These are phyloP conservation scores for Iberis amara DNA, from an alignment of 441 rosid species.

Conservation along the genomic window DNA sequence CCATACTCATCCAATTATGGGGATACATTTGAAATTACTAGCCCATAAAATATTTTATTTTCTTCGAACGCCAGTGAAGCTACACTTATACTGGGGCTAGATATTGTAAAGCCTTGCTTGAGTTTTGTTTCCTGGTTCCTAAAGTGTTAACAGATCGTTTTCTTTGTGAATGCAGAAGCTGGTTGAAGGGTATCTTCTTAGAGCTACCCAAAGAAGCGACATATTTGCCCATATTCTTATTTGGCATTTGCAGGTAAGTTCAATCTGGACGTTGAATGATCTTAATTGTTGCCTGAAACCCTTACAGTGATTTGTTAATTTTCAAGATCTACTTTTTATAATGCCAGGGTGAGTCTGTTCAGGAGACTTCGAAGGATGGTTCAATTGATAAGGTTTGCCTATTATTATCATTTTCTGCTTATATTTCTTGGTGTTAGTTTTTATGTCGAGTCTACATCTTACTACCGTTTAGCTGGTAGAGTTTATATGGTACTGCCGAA, in stretches of 20 bases:
- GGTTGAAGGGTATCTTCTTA: constrained; percentile 94
- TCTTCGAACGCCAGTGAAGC: not conserved
- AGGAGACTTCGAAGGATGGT: constrained; percentile 68
- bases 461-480: constrained; percentile 3
- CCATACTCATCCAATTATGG: constrained; percentile 5
- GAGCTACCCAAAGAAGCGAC: constrained; percentile 94
- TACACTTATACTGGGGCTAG: constrained; percentile 7
- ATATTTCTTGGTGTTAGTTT: constrained; percentile 13
- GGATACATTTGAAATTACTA: not conserved
- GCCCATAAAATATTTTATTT: constrained; percentile 12
- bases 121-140: constrained; percentile 15
- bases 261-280: constrained; percentile 15
- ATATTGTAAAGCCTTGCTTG: constrained; percentile 11
- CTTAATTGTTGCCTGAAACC: constrained; percentile 3
- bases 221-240: constrained; percentile 92
- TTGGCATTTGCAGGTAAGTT: constrained; percentile 88
- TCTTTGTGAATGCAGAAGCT: constrained; percentile 52
- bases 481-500: not conserved
- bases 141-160: constrained; percentile 8
- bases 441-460: constrained; percentile 14
- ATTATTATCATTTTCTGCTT: constrained; percentile 13
- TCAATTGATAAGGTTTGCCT: constrained; percentile 52
- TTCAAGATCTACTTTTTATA: constrained; percentile 25
- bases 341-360: constrained; percentile 77
- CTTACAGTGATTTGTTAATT: constrained; percentile 11